These are phyloP conservation scores for Neurospora sp. DNA, from an alignment of 495 filamentous ascomycete species.

Conservation along the genomic window DNA sequence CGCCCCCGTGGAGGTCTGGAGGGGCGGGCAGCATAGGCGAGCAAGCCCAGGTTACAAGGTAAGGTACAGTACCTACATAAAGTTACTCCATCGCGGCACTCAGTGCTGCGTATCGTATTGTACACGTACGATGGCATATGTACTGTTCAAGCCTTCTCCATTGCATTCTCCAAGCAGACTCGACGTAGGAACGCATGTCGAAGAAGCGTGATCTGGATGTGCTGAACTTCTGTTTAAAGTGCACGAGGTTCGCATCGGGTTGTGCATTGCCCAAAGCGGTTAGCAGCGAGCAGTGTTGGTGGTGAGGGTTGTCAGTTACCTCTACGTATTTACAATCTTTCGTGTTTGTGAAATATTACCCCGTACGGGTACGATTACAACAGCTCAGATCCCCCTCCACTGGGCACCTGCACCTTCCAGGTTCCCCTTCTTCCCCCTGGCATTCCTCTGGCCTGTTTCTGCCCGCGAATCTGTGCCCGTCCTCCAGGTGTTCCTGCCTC, in stretches of 20 bases:
- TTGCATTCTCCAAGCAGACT: neutral
- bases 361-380: neutral
- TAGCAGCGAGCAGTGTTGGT: neutral
- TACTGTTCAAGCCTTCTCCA: neutral
- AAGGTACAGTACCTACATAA: neutral
- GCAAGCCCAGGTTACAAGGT: neutral
- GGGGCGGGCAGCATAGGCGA: conserved; percentile 8
- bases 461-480: neutral
- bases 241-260: neutral
- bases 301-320: neutral
- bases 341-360: neutral
- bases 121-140: neutral
- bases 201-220: neutral
- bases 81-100: neutral
- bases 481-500: conserved; percentile 8
- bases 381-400: conserved; percentile 5
- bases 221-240: neutral
- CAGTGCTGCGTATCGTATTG: neutral
- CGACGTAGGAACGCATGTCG: neutral
- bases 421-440: conserved; percentile 6
- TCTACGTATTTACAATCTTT: neutral
- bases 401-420: conserved; percentile 5
- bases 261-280: neutral
- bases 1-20: neutral
- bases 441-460: conserved; percentile 6